phyloP scores from a whole-genome alignment of 805 yeast species.

The Zygotorulaspora danielsina region DNA sequence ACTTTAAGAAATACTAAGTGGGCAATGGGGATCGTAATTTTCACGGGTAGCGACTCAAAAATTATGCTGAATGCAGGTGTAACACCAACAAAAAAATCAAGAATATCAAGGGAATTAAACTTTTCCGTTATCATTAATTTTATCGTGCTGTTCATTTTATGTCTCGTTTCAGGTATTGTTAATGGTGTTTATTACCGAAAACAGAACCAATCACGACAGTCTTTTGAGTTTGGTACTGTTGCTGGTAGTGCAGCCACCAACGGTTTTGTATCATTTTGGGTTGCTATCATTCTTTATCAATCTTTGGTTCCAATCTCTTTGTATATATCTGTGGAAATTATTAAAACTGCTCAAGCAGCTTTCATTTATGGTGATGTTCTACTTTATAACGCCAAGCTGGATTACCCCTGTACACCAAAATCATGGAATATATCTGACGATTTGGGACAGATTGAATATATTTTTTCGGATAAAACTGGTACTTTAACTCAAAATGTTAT shows the following conservation, averaged over 20 bases:
- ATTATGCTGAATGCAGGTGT: slow-evolving; percentile 77
- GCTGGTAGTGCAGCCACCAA: slow-evolving; percentile 62
- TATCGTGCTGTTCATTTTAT: slow-evolving; percentile 55
- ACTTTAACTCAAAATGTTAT: slow-evolving; percentile 78
- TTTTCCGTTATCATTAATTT: slow-evolving; percentile 67
- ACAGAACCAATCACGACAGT: slow-evolving; percentile 49
- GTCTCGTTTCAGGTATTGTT: slow-evolving; percentile 65
- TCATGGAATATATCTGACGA: slow-evolving; percentile 85
- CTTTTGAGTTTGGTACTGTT: slow-evolving; percentile 64
- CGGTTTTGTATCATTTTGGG: slow-evolving; percentile 71
- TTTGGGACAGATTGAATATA: slow-evolving; percentile 79
- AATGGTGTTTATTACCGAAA: slow-evolving; percentile 62
- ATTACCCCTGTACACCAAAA: slow-evolving; percentile 79
- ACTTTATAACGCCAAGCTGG: slow-evolving; percentile 64
- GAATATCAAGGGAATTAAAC: slow-evolving; percentile 69
- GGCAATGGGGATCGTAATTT: slow-evolving; percentile 72
- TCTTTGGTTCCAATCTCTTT: slow-evolving; percentile 79
- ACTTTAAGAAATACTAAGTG: slow-evolving; percentile 76
- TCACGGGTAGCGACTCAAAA: slow-evolving; percentile 76
- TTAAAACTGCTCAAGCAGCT: slow-evolving; percentile 76
- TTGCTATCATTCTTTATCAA: slow-evolving; percentile 70
- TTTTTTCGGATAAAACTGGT: slow-evolving; percentile 82
- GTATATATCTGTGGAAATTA: slow-evolving; percentile 76
- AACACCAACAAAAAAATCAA: slow-evolving; percentile 72
- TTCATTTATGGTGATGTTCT: slow-evolving; percentile 72